These are phyloP conservation scores for Zostera marina DNA, from an alignment of 116 monocot genomes.

Conservation along the genomic window DNA sequence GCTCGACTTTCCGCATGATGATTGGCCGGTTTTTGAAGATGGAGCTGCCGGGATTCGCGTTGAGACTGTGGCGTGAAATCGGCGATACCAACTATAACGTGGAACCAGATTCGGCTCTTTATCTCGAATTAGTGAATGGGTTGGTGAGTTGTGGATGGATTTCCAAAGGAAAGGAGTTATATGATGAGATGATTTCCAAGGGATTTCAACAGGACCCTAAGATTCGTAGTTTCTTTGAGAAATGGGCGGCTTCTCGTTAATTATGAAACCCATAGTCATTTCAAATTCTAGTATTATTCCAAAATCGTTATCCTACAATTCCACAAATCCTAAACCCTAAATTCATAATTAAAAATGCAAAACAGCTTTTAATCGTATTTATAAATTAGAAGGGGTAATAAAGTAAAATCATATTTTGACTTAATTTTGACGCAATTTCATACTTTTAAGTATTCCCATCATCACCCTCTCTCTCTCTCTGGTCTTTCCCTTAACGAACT, in stretches of 20 bases:
- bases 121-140: constrained; percentile 37
- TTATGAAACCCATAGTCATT: not conserved
- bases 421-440: too few species aligned
- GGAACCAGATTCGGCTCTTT: constrained; percentile 30
- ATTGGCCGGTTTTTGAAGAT: constrained; percentile 40
- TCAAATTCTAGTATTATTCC: too few species aligned
- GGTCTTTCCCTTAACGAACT: too few species aligned
- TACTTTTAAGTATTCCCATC: too few species aligned
- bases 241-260: not conserved
- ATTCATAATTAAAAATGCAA: too few species aligned
- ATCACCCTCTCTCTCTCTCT: too few species aligned
- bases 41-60: constrained; percentile 35
- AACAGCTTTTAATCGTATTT: too few species aligned
- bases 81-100: constrained; percentile 19
- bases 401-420: too few species aligned
- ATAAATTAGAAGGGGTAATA: too few species aligned
- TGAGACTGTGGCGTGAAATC: constrained; percentile 62
- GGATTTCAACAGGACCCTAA: constrained; percentile 53
- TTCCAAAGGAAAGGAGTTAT: constrained; percentile 53
- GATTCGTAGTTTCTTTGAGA: constrained; percentile 35
- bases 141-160: constrained; percentile 49
- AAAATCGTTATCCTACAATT: too few species aligned
- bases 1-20: constrained; percentile 40
- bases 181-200: constrained; percentile 58
- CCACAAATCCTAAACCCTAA: too few species aligned